phyloP scores from a whole-genome alignment of 2,329 filamentous ascomycete species.

The Exophiala sideris region DNA sequence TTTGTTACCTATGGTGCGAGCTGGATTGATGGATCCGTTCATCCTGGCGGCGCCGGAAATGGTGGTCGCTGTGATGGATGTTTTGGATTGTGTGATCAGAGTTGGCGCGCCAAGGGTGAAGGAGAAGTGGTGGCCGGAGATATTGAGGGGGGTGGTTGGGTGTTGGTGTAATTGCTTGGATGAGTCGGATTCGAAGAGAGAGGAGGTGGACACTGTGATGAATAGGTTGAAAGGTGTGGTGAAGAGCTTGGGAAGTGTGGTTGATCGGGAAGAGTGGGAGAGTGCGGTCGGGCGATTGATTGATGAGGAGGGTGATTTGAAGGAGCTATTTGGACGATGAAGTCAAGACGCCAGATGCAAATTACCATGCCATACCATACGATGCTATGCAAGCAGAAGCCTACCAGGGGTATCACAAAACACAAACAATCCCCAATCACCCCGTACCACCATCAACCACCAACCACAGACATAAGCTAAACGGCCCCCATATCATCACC shows the following conservation, averaged over 20 bases:
- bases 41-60: slow-evolving; percentile 53
- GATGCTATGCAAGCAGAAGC: neutral
- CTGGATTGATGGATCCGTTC: slow-evolving; percentile 67
- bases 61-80: slow-evolving; percentile 51
- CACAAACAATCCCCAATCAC: slow-evolving; percentile 1
- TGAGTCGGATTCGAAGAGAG: slow-evolving; percentile 31
- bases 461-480: neutral
- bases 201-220: slow-evolving; percentile 28
- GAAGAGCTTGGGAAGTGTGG: slow-evolving; percentile 27
- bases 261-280: slow-evolving; percentile 25
- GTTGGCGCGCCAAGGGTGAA: slow-evolving; percentile 68
- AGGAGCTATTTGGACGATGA: slow-evolving; percentile 31
- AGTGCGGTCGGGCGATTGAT: slow-evolving; percentile 30
- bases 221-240: slow-evolving; percentile 31
- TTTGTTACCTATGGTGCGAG: slow-evolving; percentile 64
- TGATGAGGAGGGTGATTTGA: slow-evolving; percentile 35
- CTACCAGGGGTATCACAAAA: slow-evolving; percentile 25
- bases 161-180: slow-evolving; percentile 60
- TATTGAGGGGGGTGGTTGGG: slow-evolving; percentile 60
- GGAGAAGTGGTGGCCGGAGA: slow-evolving; percentile 56
- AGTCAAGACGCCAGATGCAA: no score
- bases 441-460: neutral
- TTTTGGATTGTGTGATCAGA: slow-evolving; percentile 57
- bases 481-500: slow-evolving; percentile 21
- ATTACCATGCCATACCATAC: no score